Evolutionary conservation across 169 alveolate species (phyloP).

Genomic region (Babesia divergens): DNA sequence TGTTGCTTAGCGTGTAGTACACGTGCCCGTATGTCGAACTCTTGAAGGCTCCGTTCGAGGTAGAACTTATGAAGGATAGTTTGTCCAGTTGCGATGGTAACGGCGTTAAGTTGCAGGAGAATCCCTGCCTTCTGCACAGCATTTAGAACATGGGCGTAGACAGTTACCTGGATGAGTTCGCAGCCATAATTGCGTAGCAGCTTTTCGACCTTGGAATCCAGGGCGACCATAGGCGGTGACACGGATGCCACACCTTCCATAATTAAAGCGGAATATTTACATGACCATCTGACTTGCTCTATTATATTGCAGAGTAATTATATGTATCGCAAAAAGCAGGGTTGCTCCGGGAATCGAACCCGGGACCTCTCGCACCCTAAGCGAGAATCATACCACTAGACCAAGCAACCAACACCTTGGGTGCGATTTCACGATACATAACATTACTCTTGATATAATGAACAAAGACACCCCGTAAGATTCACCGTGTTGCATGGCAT

Average conservation of each 20-base stretch:
- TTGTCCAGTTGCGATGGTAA: slow-evolving; percentile 84
- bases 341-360: slow-evolving; percentile 97
- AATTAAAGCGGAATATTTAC: not conserved
- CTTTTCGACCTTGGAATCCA: slow-evolving; percentile 8
- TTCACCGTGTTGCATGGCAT: no score
- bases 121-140: slow-evolving; percentile 81
- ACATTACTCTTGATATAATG: not conserved
- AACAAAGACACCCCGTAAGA: no score
- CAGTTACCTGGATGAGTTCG: slow-evolving; percentile 48
- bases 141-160: slow-evolving; percentile 15
- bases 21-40: slow-evolving; percentile 81
- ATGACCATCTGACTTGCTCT: no score
- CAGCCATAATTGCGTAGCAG: slow-evolving; percentile 71
- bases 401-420: slow-evolving; percentile 76
- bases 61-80: slow-evolving; percentile 86
- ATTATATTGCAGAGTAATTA: not conserved
- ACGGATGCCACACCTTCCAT: not conserved
- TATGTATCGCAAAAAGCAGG: slow-evolving; percentile 51
- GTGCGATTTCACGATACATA: slow-evolving; percentile 21
- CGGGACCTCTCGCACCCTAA: slow-evolving; percentile 99
- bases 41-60: slow-evolving; percentile 76
- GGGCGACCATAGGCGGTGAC: not conserved
- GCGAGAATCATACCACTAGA: slow-evolving; percentile 98
- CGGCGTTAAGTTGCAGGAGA: slow-evolving; percentile 80
- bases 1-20: not conserved